Evolutionary conservation across 129 eudicot species (phyloP).

Genomic region (Chrysanthemum lavandulifolium): DNA sequence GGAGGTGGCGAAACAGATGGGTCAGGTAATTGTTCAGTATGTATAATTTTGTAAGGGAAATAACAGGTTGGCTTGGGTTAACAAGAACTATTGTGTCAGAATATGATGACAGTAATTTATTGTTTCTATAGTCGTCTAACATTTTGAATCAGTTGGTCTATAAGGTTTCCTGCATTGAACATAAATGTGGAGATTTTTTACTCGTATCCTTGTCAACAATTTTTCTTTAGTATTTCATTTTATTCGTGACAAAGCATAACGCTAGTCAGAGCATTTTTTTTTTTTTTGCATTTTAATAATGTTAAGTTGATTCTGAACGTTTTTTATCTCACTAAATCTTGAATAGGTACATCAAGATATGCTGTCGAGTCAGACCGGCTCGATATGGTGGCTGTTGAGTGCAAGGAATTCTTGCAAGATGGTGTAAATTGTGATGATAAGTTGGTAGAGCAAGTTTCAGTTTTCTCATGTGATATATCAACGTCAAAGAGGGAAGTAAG

Average conservation of each 20-base stretch:
- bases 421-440: slow-evolving; percentile 11
- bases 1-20: background rate
- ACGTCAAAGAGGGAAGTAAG: slow-evolving; percentile 1
- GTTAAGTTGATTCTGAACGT: background rate
- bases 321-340: background rate
- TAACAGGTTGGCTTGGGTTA: background rate
- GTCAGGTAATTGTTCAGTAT: background rate
- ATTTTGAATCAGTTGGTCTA: too few species aligned
- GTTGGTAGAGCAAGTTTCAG: background rate
- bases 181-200: too few species aligned
- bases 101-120: too few species aligned
- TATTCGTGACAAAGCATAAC: too few species aligned
- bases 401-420: slow-evolving; percentile 16
- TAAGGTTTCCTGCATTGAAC: too few species aligned
- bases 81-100: too few species aligned
- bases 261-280: too few species aligned
- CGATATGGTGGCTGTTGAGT: slow-evolving; percentile 15
- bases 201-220: too few species aligned
- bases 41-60: background rate
- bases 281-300: background rate
- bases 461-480: background rate
- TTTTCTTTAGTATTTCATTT: too few species aligned
- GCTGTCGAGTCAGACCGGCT: slow-evolving; percentile 14
- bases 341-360: slow-evolving; percentile 12
- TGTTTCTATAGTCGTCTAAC: too few species aligned